phyloP scores from a whole-genome alignment of 2,329 filamentous ascomycete genomes.

The Epichloe typhina region DNA sequence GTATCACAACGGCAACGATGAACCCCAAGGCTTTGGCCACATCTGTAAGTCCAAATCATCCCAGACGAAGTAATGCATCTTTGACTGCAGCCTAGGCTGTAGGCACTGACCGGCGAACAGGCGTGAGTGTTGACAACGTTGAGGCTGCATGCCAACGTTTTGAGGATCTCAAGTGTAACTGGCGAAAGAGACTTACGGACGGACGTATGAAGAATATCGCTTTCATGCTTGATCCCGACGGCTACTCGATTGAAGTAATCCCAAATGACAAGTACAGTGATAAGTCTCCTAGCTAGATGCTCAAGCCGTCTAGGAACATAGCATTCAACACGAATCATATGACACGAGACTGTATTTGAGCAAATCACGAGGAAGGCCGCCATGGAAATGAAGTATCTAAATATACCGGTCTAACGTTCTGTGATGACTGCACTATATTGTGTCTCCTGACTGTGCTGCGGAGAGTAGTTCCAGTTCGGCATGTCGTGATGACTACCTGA shows the following conservation, averaged over 20 bases:
- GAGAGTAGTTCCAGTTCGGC: too few relatives aligned
- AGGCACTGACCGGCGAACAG: conserved; percentile 25
- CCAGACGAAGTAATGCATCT: neutral
- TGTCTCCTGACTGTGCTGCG: too few relatives aligned
- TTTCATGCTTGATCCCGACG: conserved; percentile 79
- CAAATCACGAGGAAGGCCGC: neutral
- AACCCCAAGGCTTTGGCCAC: conserved; percentile 90
- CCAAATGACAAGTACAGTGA: conserved; percentile 50
- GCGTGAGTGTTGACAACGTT: conserved; percentile 75
- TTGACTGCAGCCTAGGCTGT: too few relatives aligned
- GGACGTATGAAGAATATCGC: conserved; percentile 89
- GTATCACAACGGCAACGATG: conserved; percentile 85
- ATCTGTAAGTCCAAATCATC: conserved; percentile 49
- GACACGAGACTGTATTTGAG: neutral
- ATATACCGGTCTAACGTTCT: neutral
- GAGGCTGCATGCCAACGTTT: conserved; percentile 78
- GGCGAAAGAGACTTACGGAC: conserved; percentile 93
- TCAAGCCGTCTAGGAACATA: neutral
- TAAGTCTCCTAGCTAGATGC: conserved; percentile 1
- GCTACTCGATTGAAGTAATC: conserved; percentile 69
- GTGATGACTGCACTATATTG: neutral
- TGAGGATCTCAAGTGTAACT: conserved; percentile 67
- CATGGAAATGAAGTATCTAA: neutral
- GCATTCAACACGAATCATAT: neutral
- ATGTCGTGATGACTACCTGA: too few relatives aligned